Evolutionary conservation across 2,329 filamentous ascomycete species (phyloP), one percentile per base, ranked within the genome.

Genomic region (Hypoxylon sp.): DNA sequence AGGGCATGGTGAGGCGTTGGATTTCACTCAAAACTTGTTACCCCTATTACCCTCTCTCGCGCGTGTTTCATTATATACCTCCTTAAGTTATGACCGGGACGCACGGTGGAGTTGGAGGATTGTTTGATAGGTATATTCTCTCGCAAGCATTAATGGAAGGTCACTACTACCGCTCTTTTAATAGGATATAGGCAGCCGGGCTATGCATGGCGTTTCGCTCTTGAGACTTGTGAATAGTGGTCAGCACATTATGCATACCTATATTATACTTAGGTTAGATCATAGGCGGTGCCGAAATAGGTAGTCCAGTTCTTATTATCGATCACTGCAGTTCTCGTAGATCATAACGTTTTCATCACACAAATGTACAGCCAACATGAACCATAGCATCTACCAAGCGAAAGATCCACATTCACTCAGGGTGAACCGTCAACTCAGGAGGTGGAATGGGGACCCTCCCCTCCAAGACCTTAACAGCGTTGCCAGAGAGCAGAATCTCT

Each of bases 401-500:
- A 7, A 28, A 34, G 23, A 25, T 36, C 23, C 1, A 51, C 43
- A 52, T 43, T 30, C 36, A 66, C 41, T 55, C 53, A 17, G 19
- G 21, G 2, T n/a, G 21, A n/a, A 62, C 38, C 7, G 5, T 45
- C 36, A 51, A 34, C 46, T 19, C 51, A 19, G 23, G 6, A 23
- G 34, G 13, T n/a, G 68, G 70, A 23, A 72, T 66, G 6, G 59
- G 65, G 13, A 70, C 60, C 60, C 48, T 65, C 36, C 69, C 69
- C 55, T 73, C 66, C 25, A 69, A 17, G 10, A 70, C 28, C 59
- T 63, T 67, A 2, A 70, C 65, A 11, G 69, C 69, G 3, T 61
- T 45, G 2, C 65, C 69, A 11, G 60, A 64, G 4, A 77, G 63
- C 45, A 69, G 45, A 1, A 69, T 38, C 53, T 72, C 69, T 53